phyloP scores from a whole-genome alignment of 352 stramenopile genomes.

The Phytopythium oedochilum region DNA sequence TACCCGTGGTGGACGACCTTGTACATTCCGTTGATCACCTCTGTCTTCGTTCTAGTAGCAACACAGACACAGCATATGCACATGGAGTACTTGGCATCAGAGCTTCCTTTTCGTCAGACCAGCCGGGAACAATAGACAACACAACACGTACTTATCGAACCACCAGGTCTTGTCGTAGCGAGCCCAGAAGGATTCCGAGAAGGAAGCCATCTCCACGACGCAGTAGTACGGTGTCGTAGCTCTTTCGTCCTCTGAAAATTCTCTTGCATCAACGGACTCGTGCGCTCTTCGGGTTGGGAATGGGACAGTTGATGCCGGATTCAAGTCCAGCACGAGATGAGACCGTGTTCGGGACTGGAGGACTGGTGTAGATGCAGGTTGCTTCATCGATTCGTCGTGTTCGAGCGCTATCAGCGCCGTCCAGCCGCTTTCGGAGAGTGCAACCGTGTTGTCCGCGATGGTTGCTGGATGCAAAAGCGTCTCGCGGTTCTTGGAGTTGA shows the following conservation, averaged over 20 bases:
- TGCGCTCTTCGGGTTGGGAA: not conserved
- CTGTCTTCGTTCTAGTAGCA: slow-evolving; percentile 39
- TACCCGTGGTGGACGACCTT: slow-evolving; percentile 42
- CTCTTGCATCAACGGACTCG: not conserved
- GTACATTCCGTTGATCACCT: slow-evolving; percentile 61
- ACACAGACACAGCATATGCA: too few relatives aligned
- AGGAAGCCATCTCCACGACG: slow-evolving; percentile 56
- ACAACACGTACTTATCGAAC: slow-evolving; percentile 58
- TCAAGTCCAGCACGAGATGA: slow-evolving; percentile 13
- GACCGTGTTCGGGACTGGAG: slow-evolving; percentile 13
- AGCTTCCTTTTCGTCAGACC: too few relatives aligned
- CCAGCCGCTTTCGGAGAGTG: slow-evolving; percentile 10
- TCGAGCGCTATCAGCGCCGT: slow-evolving; percentile 13
- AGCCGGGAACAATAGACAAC: not conserved
- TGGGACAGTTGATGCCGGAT: not conserved
- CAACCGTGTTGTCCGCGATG: not conserved
- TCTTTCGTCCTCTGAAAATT: not conserved
- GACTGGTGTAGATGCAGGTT: slow-evolving; percentile 6
- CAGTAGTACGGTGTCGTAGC: slow-evolving; percentile 41
- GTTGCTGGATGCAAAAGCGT: not conserved
- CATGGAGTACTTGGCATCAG: too few relatives aligned
- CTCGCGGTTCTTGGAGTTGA: not conserved
- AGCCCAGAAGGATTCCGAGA: slow-evolving; percentile 66
- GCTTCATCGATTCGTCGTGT: slow-evolving; percentile 1
- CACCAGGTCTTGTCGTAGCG: slow-evolving; percentile 78